Evolutionary conservation across 2,329 filamentous ascomycete species (phyloP).

Genomic region (Cytospora piceicola): DNA sequence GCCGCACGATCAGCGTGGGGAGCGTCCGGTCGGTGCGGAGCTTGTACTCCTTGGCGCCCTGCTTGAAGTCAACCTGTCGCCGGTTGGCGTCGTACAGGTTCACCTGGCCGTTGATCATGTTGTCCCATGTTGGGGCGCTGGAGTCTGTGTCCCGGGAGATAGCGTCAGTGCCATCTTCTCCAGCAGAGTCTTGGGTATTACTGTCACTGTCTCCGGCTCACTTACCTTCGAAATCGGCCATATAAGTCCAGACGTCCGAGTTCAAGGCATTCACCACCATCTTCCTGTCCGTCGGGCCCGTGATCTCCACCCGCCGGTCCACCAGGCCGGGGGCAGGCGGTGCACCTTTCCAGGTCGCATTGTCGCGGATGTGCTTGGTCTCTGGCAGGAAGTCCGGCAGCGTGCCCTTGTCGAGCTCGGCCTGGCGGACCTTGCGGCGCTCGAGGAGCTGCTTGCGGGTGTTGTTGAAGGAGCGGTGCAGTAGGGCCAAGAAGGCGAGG

Average conservation of each 20-base stretch:
- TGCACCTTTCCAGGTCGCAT: slow-evolving; percentile 91
- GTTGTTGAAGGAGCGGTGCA: slow-evolving; percentile 92
- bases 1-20: slow-evolving; percentile 91
- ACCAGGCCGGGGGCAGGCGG: slow-evolving; percentile 89
- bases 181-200: background rate
- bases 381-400: slow-evolving; percentile 94
- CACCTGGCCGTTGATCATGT: slow-evolving; percentile 98
- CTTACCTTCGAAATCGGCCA: slow-evolving; percentile 97
- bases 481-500: slow-evolving; percentile 86
- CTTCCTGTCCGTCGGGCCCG: slow-evolving; percentile 94
- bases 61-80: slow-evolving; percentile 93
- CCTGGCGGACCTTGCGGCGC: slow-evolving; percentile 82
- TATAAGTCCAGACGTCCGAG: slow-evolving; percentile 96
- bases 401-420: slow-evolving; percentile 86
- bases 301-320: slow-evolving; percentile 95
- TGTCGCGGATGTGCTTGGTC: slow-evolving; percentile 93
- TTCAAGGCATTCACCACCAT: slow-evolving; percentile 99
- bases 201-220: slow-evolving; percentile 27
- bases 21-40: slow-evolving; percentile 84
- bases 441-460: slow-evolving; percentile 89
- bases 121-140: slow-evolving; percentile 95
- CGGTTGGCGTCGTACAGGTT: slow-evolving; percentile 97
- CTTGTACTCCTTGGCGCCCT: slow-evolving; percentile 95
- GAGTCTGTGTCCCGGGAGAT: slow-evolving; percentile 65
- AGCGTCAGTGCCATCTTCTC: slow-evolving; percentile 29